Base-by-base conservation (phyloP, 257 asterid genomes). In the Leptodermis oblonga region DNA sequence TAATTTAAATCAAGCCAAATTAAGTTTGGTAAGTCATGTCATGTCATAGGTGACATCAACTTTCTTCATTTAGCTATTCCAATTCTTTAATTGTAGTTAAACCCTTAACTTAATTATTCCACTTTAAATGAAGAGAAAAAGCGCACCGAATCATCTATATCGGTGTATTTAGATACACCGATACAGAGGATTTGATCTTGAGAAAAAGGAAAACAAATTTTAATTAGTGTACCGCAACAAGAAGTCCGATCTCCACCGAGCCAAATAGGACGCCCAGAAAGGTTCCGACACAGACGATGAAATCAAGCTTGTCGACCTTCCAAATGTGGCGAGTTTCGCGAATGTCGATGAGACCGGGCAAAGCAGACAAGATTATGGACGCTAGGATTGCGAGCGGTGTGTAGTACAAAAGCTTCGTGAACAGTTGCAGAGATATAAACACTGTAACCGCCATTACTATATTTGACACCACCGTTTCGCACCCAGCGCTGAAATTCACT, bases 401-500 rank as follows among this genome's bases (percentile, higher is more conserved):
- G 74, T 83, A 86, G 73, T 82, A 88, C 59, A 90, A 37, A 5
- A 90, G 79, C 76, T 42, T 82, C 0, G 97, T 90, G 33, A 90
- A 78, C 7, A 88, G 61, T 43, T 85, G 70, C 36, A 90, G 64
- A 0, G 84, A 83, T 51, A 88, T 74, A 41, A 86, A 56, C 59
- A 90, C 95, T 8, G 95, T 83, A 1, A 85, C 64, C 0, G 95
- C 81, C 95, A 90, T 88, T 1, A 90, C 93, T 33, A 90, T 83
- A 63, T 90, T 90, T 33, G 95, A 88, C 41, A 85, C 87, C 58
- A 76, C 85, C 0, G 86, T 85, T 76, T 90, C 91, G 43, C 90
- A 85, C 1, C 95, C 95, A 0, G 97, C 95, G 6, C 84, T 82
- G 78, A 85, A 88, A 79, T 90, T 90, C 63, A 90, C 97, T 4